Conservation (phyloP, 192 early-diverging fungal genomes). For the Chytriomyces confervae region DNA sequence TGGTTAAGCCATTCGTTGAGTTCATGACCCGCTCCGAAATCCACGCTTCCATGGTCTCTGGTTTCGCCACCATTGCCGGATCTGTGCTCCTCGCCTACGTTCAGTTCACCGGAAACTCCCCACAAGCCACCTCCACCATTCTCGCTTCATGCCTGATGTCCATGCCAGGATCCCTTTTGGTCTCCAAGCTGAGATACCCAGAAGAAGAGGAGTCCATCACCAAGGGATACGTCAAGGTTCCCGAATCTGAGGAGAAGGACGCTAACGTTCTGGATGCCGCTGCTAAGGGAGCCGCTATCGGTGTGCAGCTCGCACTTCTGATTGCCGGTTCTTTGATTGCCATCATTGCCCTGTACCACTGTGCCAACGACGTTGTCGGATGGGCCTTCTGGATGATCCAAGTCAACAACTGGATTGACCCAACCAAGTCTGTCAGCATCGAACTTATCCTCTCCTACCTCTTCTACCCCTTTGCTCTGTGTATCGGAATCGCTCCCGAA, state of each 20-base stretch:
- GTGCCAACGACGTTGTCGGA: constrained; percentile 72
- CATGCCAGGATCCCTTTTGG: constrained; percentile 79
- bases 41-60: constrained; percentile 85
- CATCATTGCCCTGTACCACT: constrained; percentile 73
- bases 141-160: constrained; percentile 92
- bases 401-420: constrained; percentile 64
- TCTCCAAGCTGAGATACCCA: constrained; percentile 86
- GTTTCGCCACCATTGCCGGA: constrained; percentile 85
- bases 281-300: constrained; percentile 80
- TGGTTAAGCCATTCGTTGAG: constrained; percentile 81
- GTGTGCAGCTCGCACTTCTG: constrained; percentile 76
- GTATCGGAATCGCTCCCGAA: constrained; percentile 67
- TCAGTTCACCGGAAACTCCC: constrained; percentile 58
- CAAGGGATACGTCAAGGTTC: constrained; percentile 65
- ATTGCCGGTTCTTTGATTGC: constrained; percentile 79
- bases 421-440: constrained; percentile 63
- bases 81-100: constrained; percentile 80
- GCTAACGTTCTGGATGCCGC: constrained; percentile 81
- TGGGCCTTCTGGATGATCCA: constrained; percentile 63
- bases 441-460: constrained; percentile 76
- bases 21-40: constrained; percentile 86
- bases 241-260: constrained; percentile 65
- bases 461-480: constrained; percentile 77
- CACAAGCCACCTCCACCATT: constrained; percentile 59
- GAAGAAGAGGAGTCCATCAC: constrained; percentile 84